Evolutionary conservation across 306 rosid species (phyloP).

Genomic region (Pyrus bretschneideri): DNA sequence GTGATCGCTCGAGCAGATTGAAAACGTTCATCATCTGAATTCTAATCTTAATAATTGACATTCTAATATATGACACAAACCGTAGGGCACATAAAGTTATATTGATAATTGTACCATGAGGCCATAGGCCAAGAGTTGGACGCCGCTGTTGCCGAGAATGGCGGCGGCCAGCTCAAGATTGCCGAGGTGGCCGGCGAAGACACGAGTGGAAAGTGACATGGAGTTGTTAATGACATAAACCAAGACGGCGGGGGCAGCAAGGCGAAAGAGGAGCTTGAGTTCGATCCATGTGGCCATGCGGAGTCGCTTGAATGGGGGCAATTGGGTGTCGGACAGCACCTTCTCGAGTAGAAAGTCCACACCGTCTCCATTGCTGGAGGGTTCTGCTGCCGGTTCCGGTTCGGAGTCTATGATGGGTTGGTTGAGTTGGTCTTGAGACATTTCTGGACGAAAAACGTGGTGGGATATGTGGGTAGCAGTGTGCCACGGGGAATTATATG

Average conservation of each 20-base stretch:
- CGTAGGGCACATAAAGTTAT: background rate
- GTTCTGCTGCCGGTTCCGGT: background rate
- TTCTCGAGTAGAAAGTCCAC: constrained; percentile 37
- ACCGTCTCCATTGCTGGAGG: background rate
- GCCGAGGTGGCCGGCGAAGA: constrained; percentile 74
- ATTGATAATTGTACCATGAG: constrained; percentile 42
- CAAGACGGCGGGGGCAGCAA: constrained; percentile 62
- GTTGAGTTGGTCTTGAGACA: constrained; percentile 23
- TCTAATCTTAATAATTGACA: background rate
- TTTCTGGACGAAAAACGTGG: background rate
- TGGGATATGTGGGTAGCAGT: background rate
- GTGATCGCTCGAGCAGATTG: background rate
- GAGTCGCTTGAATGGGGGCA: constrained; percentile 27
- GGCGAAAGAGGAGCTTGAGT: constrained; percentile 42
- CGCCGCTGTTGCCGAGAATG: constrained; percentile 66
- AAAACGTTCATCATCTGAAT: no score
- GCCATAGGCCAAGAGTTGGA: constrained; percentile 70
- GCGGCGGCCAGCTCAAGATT: constrained; percentile 75
- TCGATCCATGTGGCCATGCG: constrained; percentile 52
- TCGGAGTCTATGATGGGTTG: constrained; percentile 18
- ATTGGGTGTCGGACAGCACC: constrained; percentile 31
- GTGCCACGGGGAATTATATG: background rate
- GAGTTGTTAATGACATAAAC: constrained; percentile 57
- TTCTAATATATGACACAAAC: background rate
- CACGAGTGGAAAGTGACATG: constrained; percentile 55